Base-by-base conservation (phyloP, 257 asterid species). In the Henckelia pumila region DNA sequence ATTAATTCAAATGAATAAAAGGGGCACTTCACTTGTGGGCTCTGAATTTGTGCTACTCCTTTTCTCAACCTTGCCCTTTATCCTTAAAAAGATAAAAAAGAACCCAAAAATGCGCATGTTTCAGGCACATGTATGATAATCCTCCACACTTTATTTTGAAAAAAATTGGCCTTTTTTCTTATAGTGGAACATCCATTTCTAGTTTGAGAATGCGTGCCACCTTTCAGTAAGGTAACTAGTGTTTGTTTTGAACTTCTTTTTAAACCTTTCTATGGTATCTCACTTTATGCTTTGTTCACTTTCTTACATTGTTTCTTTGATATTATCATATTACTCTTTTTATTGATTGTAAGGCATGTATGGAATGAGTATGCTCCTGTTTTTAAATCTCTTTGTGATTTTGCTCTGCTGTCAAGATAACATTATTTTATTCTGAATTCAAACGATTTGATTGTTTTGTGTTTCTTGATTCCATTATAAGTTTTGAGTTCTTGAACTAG, bases 11-110 rank as follows among this genome's bases (percentile, higher is more conserved):
- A 67, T 66, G 33, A 67, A 47, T 56, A 70, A 73, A 77, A 73
- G 61, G 57, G 79, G 68, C 79, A 78, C 76, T 78, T 67, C 79
- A 73, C 76, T 76, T 67, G 82, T 67, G 44, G 69, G 68, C 75
- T 63, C 76, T 74, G 80, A 50, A 63, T 52, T 63, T 32, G 64
- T 44, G 67, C 71, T 40, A 35, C 73, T 59, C 73, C 59, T 57
- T 68, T 35, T 37, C 69, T 56, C 30, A 64, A 59, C 68, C 61
- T 64, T 62, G 59, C 30, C 72, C 66, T 49, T 70, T 70, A 59
- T n/a, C 68, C 71, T 35, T n/a, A 52, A 56, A 56, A 71, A 49
- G 37, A 68, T 20, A 60, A 35, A 23, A 29, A n/a, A 50, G 23
- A 63, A 66, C 53, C 14, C 5, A 64, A 77, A 47, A 66, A 80